These are phyloP conservation scores for Ascochyta koolunga DNA, from an alignment of 2,329 filamentous ascomycete species.

Conservation along the genomic window DNA sequence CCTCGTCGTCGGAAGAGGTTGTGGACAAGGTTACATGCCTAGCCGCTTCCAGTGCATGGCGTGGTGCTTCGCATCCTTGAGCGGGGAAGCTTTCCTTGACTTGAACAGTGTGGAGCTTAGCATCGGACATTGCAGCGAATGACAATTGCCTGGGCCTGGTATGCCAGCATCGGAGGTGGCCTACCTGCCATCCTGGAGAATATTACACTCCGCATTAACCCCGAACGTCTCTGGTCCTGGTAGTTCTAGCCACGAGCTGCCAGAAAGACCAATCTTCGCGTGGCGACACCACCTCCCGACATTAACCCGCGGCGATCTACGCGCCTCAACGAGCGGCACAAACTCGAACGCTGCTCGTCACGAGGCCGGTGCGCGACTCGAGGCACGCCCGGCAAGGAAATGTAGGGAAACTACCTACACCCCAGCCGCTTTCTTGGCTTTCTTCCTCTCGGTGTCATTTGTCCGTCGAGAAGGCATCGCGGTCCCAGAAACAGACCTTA, in stretches of 20 bases:
- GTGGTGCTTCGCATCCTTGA: conserved; percentile 15
- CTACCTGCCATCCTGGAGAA: background rate
- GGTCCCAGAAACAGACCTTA: no score
- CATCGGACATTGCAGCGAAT: conserved; percentile 13
- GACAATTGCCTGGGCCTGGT: background rate
- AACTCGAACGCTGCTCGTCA: conserved; percentile 4
- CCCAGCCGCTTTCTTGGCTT: no score
- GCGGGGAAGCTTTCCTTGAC: conserved; percentile 19
- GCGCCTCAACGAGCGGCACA: background rate
- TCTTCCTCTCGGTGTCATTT: no score
- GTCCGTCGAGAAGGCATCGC: no score
- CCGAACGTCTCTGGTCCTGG: conserved; percentile 5
- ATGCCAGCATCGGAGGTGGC: conserved; percentile 2
- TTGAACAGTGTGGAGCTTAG: conserved; percentile 14
- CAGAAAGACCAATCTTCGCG: background rate
- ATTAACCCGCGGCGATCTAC: conserved; percentile 10
- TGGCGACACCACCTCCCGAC: conserved; percentile 5
- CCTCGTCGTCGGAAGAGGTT: background rate
- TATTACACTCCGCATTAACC: conserved; percentile 11
- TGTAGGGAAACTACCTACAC: no score
- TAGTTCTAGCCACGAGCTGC: conserved; percentile 5
- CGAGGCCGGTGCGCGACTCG: conserved; percentile 7
- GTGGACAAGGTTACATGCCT: conserved; percentile 15
- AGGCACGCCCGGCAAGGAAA: background rate
- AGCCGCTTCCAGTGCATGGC: conserved; percentile 11